phyloP scores from a whole-genome alignment of 164 flowering plant species.

The Sedum album region DNA sequence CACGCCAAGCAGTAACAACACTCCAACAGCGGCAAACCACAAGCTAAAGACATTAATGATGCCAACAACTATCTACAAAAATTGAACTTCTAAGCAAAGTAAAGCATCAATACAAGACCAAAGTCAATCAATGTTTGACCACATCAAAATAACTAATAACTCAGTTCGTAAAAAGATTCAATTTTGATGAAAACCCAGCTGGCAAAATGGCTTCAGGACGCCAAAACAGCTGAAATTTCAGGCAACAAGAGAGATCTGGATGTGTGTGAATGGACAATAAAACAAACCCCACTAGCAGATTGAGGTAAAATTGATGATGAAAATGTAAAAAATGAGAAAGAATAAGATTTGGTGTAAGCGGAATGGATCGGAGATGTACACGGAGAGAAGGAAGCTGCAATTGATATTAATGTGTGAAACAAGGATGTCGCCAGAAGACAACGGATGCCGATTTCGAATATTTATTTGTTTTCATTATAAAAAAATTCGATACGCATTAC shows the following conservation, averaged over 20 bases:
- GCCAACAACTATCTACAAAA: too few relatives aligned
- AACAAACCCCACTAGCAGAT: not conserved
- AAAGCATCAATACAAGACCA: not conserved
- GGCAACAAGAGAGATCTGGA: not conserved
- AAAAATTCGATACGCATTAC: not conserved
- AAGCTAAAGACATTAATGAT: conserved; percentile 31
- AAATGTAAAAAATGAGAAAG: not conserved
- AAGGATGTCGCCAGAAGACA: conserved; percentile 3
- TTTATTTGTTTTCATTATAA: not conserved
- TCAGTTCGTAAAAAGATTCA: not conserved
- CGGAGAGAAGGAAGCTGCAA: not conserved
- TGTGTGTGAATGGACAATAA: not conserved
- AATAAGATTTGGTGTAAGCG: not conserved
- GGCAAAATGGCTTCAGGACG: not conserved
- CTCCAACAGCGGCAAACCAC: conserved; percentile 45
- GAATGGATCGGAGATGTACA: not conserved
- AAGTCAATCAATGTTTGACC: not conserved
- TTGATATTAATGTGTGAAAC: not conserved
- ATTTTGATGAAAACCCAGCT: not conserved
- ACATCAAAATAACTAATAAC: not conserved
- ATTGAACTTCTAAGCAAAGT: not conserved
- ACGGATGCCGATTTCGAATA: not conserved
- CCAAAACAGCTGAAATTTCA: not conserved
- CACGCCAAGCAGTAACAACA: conserved; percentile 44
- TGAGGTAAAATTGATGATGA: not conserved